Conservation (phyloP, 345 rosid genomes). For the Mallotus nudiflorus region DNA sequence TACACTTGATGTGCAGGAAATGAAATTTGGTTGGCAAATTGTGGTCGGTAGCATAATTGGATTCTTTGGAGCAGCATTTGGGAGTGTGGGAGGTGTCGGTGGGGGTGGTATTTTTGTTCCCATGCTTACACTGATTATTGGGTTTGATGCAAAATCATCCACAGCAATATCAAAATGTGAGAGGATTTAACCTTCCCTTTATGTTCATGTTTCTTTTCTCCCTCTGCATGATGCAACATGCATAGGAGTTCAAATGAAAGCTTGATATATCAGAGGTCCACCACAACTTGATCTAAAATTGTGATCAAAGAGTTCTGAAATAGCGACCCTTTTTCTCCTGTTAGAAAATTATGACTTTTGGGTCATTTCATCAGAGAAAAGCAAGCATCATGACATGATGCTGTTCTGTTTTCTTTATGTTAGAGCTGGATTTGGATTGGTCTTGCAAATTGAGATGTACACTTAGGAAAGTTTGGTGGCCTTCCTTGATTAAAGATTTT, state of each 20-base stretch:
- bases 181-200: not conserved
- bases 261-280: no score
- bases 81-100: conserved; percentile 58
- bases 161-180: conserved; percentile 54
- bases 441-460: not conserved
- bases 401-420: not conserved
- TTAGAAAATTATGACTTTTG: no score
- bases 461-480: not conserved
- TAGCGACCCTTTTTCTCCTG: no score
- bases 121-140: conserved; percentile 48
- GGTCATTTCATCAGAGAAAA: no score
- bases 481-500: not conserved
- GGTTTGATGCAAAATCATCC: conserved; percentile 51
- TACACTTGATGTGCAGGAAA: conserved; percentile 27
- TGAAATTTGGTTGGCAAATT: conserved; percentile 46
- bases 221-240: no score
- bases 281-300: no score
- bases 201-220: not conserved
- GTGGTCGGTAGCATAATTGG: conserved; percentile 41
- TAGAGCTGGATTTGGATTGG: not conserved
- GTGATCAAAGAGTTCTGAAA: no score
- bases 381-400: not conserved
- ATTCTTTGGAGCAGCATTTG: conserved; percentile 54
- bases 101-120: conserved; percentile 60
- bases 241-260: no score